Percentiles rank a stretch among this genome's conserved stretches.
Evolutionary conservation across 2,329 filamentous ascomycete species (phyloP).

Genomic region (Sporothrix variecibatus): DNA sequence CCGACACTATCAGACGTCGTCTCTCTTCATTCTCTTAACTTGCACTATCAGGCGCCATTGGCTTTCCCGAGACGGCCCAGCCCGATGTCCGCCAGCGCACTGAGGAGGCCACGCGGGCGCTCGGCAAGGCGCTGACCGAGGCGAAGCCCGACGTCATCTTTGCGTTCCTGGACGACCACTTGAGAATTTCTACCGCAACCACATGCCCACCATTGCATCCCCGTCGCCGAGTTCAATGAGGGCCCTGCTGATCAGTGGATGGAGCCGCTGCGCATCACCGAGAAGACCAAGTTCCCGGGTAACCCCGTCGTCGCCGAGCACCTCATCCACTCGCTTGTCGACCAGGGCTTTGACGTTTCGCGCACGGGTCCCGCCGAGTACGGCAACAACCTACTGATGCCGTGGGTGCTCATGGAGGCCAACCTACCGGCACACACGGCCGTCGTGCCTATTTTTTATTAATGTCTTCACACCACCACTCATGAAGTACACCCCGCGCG

Average conservation of each 20-base stretch:
- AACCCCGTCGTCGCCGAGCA: constrained; percentile 28
- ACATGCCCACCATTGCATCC: constrained; percentile 29
- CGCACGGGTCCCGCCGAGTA: constrained; percentile 29
- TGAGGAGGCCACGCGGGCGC: constrained; percentile 27
- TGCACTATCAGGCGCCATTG: constrained; percentile 26
- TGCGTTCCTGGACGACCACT: constrained; percentile 31
- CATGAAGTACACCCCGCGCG: constrained; percentile 35
- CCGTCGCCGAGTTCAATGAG: constrained; percentile 26
- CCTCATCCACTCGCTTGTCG: constrained; percentile 29
- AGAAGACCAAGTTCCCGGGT: constrained; percentile 28
- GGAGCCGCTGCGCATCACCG: constrained; percentile 28
- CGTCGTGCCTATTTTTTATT: constrained; percentile 27
- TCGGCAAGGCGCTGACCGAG: constrained; percentile 28
- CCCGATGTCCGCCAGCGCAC: constrained; percentile 28
- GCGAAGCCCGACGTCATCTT: constrained; percentile 31
- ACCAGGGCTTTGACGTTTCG: constrained; percentile 29
- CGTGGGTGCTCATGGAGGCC: constrained; percentile 30
- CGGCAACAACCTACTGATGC: constrained; percentile 30
- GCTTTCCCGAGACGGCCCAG: constrained; percentile 30
- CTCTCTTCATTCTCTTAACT: background rate
- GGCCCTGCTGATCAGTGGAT: constrained; percentile 31
- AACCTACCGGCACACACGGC: constrained; percentile 25
- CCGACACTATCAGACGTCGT: background rate
- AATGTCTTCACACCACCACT: constrained; percentile 31
- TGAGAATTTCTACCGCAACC: constrained; percentile 31